These are phyloP conservation scores for Ballota nigra DNA, from an alignment of 257 asterid species.

Conservation along the genomic window DNA sequence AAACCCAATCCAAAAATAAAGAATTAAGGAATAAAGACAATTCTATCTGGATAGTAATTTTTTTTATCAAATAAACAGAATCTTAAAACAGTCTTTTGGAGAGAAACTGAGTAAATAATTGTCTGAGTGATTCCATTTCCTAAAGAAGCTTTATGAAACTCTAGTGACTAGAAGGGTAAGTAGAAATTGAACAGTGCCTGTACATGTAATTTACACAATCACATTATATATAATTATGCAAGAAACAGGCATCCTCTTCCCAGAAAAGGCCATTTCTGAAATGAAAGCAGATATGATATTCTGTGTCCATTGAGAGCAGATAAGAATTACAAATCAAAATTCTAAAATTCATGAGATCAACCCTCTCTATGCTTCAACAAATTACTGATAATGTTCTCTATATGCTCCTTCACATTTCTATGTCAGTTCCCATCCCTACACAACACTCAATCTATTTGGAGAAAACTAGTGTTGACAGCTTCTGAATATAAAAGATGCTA, in stretches of 20 bases:
- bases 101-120: not conserved
- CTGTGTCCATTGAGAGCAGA: not conserved
- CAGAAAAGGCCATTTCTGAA: not conserved
- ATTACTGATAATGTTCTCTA: not conserved
- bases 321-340: not conserved
- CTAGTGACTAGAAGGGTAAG: not conserved
- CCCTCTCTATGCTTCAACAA: not conserved
- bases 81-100: slow-evolving; percentile 9
- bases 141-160: not conserved
- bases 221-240: not conserved
- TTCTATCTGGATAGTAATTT: not conserved
- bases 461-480: not conserved
- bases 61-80: not conserved
- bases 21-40: not conserved
- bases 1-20: not conserved
- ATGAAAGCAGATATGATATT: not conserved
- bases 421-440: too few relatives aligned
- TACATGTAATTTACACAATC: not conserved
- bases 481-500: slow-evolving; percentile 1
- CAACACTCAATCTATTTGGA: too few relatives aligned
- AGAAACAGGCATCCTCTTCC: not conserved
- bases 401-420: not conserved
- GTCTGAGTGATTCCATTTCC: not conserved
- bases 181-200: not conserved
- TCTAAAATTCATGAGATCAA: not conserved